phyloP scores from a whole-genome alignment of 176 grass and related monocot species.

The Secale cereale region DNA sequence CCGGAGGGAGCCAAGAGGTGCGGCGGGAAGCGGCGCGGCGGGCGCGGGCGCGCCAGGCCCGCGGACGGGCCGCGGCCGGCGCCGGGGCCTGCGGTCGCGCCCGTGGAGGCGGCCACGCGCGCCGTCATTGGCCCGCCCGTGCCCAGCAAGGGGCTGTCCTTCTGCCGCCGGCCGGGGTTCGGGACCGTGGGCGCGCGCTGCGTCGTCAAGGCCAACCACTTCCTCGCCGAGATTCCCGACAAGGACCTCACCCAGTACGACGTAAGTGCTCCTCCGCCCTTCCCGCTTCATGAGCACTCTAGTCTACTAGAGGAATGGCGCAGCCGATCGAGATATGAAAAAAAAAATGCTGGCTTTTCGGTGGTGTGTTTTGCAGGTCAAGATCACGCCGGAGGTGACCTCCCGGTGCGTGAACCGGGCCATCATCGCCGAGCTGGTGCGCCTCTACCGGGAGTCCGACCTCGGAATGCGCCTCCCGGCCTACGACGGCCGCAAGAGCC shows the following conservation, averaged over 20 bases:
- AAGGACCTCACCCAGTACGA: slow-evolving; percentile 97
- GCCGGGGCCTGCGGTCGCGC: background rate
- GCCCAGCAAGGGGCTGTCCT: slow-evolving; percentile 60
- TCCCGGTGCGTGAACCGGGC: slow-evolving; percentile 77
- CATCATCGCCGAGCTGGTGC: slow-evolving; percentile 78
- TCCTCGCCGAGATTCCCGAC: slow-evolving; percentile 81
- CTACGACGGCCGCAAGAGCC: slow-evolving; percentile 94
- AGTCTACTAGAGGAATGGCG: background rate
- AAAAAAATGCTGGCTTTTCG: background rate
- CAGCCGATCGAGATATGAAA: background rate
- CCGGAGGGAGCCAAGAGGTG: slow-evolving; percentile 57
- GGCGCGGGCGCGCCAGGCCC: slow-evolving; percentile 42
- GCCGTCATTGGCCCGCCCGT: slow-evolving; percentile 47
- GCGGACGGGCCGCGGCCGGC: slow-evolving; percentile 8
- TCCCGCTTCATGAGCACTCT: background rate
- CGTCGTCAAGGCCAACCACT: slow-evolving; percentile 94
- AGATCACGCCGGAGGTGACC: slow-evolving; percentile 82
- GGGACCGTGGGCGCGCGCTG: slow-evolving; percentile 71
- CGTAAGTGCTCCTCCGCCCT: slow-evolving; percentile 32
- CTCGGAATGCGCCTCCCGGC: slow-evolving; percentile 79
- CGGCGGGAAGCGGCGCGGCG: slow-evolving; percentile 46
- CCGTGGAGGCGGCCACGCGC: background rate
- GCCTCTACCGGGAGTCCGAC: slow-evolving; percentile 68
- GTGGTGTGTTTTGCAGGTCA: slow-evolving; percentile 47
- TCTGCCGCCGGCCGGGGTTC: slow-evolving; percentile 84